phyloP scores from a whole-genome alignment of 805 yeast genomes.

The Candida peoriensis region DNA sequence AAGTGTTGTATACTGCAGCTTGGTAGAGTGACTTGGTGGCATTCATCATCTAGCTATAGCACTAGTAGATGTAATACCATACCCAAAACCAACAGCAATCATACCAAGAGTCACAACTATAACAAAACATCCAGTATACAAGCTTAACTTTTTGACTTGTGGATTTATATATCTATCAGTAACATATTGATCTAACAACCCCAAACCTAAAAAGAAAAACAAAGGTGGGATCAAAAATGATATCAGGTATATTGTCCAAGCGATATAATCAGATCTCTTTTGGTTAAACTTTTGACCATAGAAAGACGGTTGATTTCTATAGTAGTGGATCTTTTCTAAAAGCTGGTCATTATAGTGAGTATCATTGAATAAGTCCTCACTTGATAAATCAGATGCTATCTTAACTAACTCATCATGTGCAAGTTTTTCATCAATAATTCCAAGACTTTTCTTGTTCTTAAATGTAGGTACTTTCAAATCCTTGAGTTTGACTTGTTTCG shows the following conservation, averaged over 20 bases:
- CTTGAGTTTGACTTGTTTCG: too few relatives aligned
- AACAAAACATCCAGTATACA: constrained; percentile 16
- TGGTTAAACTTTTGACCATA: not conserved
- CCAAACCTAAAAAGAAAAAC: constrained; percentile 25
- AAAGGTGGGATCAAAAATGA: constrained; percentile 24
- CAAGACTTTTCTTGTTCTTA: too few relatives aligned
- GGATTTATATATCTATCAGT: constrained; percentile 6
- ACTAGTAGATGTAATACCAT: too few relatives aligned
- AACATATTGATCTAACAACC: constrained; percentile 17
- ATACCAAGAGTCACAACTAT: constrained; percentile 29
- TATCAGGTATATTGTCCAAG: constrained; percentile 13
- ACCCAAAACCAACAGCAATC: constrained; percentile 41
- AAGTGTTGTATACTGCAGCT: too few relatives aligned
- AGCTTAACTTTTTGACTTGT: constrained; percentile 13
- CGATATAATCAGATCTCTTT: not conserved
- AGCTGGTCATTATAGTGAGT: constrained; percentile 8
- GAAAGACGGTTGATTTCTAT: constrained; percentile 9
- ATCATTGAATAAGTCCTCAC: not conserved
- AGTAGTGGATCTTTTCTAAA: constrained; percentile 16
- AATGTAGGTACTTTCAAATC: too few relatives aligned
- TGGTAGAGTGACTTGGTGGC: too few relatives aligned
- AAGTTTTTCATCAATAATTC: too few relatives aligned
- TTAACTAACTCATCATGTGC: not conserved
- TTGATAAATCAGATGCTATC: not conserved
- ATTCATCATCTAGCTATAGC: too few relatives aligned